Percentiles rank a stretch among this genome's conserved stretches.
Evolutionary conservation across 805 yeast genomes (phyloP).

Genomic region (Pichia heedii): DNA sequence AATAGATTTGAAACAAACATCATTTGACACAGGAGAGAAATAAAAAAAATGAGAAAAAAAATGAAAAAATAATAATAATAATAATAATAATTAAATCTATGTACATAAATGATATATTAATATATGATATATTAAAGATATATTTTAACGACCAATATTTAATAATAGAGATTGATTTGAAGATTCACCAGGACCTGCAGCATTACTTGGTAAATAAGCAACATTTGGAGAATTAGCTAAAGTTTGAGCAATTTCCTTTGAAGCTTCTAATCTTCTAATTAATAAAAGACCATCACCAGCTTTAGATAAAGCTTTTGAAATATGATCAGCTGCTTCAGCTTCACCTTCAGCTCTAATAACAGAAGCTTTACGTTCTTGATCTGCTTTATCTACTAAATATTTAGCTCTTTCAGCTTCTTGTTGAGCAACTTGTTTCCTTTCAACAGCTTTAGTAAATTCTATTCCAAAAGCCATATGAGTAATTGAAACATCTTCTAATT

Average conservation of each 20-base stretch:
- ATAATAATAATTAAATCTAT: too few species aligned
- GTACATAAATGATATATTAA: too few species aligned
- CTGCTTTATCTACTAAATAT: conserved; percentile 89
- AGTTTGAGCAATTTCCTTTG: conserved; percentile 88
- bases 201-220: conserved; percentile 66
- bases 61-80: too few species aligned
- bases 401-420: conserved; percentile 98
- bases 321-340: conserved; percentile 95
- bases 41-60: too few species aligned
- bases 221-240: conserved; percentile 77
- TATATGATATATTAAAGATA: too few species aligned
- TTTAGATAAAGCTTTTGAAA: conserved; percentile 84
- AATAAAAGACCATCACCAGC: conserved; percentile 93
- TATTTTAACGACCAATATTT: conserved; percentile 63
- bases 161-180: conserved; percentile 48
- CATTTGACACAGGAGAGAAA: too few species aligned
- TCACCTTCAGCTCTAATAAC: conserved; percentile 98
- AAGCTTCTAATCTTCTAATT: conserved; percentile 93
- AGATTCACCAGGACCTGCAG: conserved; percentile 30
- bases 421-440: conserved; percentile 97
- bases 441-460: conserved; percentile 97
- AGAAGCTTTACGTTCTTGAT: conserved; percentile 91
- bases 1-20: too few species aligned
- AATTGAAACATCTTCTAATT: conserved; percentile 91
- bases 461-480: conserved; percentile 96